A percentile compares a stretch with the other conserved stretches of the same genome.
phyloP scores from a whole-genome alignment of 208 protist species.

The Leishmania lainsoni region DNA sequence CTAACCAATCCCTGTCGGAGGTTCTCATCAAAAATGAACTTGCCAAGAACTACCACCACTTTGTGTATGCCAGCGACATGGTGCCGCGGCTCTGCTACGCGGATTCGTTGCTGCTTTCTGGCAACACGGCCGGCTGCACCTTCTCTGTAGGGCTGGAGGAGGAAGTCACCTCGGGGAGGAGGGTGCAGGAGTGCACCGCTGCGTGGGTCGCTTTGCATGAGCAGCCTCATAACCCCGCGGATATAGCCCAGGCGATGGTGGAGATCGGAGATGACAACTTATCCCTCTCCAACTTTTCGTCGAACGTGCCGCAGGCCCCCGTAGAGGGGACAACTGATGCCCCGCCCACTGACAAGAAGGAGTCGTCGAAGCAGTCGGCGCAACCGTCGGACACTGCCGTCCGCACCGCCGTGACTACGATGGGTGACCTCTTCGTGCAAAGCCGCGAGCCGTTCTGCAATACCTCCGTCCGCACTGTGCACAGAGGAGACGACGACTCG shows the following conservation, averaged over 20 bases:
- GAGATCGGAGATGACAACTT: not conserved
- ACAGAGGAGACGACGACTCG: not conserved
- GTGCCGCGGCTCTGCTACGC: slow-evolving; percentile 71
- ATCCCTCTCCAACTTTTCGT: not conserved
- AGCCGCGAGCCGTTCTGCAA: slow-evolving; percentile 49
- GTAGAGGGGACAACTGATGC: not conserved
- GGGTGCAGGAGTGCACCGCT: slow-evolving; percentile 24
- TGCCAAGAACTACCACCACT: slow-evolving; percentile 54
- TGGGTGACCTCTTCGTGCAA: slow-evolving; percentile 37
- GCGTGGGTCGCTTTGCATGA: slow-evolving; percentile 24
- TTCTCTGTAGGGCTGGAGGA: slow-evolving; percentile 6
- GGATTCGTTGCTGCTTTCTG: slow-evolving; percentile 30
- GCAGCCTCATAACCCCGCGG: slow-evolving; percentile 8
- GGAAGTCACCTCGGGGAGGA: not conserved
- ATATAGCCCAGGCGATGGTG: not conserved
- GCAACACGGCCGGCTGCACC: slow-evolving; percentile 26
- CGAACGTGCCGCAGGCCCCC: not conserved
- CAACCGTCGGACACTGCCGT: not conserved
- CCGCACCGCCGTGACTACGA: not conserved
- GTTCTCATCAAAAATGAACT: slow-evolving; percentile 17
- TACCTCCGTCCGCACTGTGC: slow-evolving; percentile 17
- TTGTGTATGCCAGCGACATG: slow-evolving; percentile 71
- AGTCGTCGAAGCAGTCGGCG: not conserved
- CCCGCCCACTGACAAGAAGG: not conserved
- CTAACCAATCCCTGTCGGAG: slow-evolving; percentile 24